phyloP scores from a whole-genome alignment of 2,329 filamentous ascomycete genomes.

The Chaetothyriales sp. region DNA sequence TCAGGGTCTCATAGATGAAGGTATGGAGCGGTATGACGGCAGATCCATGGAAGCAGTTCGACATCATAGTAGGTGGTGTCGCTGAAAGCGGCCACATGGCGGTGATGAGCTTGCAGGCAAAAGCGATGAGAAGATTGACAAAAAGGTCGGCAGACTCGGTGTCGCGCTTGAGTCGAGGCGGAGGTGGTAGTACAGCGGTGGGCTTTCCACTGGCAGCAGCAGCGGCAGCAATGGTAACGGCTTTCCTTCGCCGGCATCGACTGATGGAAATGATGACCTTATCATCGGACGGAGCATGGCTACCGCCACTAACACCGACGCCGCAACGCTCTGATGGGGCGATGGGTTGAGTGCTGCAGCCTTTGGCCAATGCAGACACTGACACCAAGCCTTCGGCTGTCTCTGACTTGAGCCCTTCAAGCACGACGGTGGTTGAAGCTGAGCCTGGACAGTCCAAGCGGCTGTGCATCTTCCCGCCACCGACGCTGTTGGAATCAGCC shows the following conservation, averaged over 20 bases:
- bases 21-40: constrained; percentile 77
- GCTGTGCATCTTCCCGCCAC: no score
- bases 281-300: not conserved
- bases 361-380: not conserved
- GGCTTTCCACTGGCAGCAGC: not conserved
- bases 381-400: not conserved
- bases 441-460: no score
- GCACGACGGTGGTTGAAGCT: not conserved
- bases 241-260: not conserved
- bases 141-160: constrained; percentile 16
- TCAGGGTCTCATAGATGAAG: constrained; percentile 94
- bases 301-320: not conserved
- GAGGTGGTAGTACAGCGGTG: not conserved
- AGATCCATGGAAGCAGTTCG: constrained; percentile 48
- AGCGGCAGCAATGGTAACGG: not conserved
- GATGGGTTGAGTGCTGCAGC: not conserved
- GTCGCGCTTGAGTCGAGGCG: constrained; percentile 11
- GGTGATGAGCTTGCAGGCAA: constrained; percentile 91
- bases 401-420: not conserved
- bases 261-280: not conserved
- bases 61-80: constrained; percentile 52
- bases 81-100: constrained; percentile 92
- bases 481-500: no score
- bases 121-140: constrained; percentile 36
- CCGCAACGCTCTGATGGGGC: not conserved